Percentiles rank a stretch among this genome's conserved stretches.
Conservation (phyloP, 2,329 filamentous ascomycete species). For the Colletotrichum melonis region DNA sequence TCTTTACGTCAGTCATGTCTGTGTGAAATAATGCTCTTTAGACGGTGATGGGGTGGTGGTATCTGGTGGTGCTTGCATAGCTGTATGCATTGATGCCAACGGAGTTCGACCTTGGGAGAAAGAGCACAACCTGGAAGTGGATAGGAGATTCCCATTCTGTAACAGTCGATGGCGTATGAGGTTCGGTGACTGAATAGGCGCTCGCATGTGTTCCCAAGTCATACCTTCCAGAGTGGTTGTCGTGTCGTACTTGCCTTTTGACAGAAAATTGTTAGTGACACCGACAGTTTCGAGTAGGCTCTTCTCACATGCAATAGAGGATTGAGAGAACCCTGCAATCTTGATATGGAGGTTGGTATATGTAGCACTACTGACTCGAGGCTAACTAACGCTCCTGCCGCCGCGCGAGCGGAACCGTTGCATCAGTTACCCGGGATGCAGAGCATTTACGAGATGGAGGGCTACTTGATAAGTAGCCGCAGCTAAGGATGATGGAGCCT, state of each 20-base stretch:
- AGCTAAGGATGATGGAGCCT: background rate
- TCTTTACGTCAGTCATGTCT: background rate
- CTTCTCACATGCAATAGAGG: background rate
- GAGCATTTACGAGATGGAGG: background rate
- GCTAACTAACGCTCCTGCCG: background rate
- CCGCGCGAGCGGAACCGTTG: background rate
- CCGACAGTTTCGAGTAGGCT: background rate
- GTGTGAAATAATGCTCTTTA: background rate
- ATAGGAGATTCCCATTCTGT: no score
- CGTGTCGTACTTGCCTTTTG: background rate
- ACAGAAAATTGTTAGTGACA: background rate
- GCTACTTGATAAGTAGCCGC: background rate
- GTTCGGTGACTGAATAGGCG: background rate
- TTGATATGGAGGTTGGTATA: background rate
- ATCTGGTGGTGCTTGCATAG: no score
- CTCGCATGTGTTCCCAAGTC: background rate
- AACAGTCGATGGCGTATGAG: no score
- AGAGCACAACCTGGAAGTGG: no score
- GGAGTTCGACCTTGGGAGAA: no score
- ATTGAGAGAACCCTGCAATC: background rate
- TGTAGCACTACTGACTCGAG: background rate
- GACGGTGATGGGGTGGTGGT: no score
- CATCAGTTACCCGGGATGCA: background rate
- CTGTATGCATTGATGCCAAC: no score
- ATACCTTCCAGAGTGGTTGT: background rate